Evolutionary conservation across 1,139 yeast genomes (phyloP), one percentile per base, ranked within the genome.

Genomic region (Nakaseomyces glabratus): DNA sequence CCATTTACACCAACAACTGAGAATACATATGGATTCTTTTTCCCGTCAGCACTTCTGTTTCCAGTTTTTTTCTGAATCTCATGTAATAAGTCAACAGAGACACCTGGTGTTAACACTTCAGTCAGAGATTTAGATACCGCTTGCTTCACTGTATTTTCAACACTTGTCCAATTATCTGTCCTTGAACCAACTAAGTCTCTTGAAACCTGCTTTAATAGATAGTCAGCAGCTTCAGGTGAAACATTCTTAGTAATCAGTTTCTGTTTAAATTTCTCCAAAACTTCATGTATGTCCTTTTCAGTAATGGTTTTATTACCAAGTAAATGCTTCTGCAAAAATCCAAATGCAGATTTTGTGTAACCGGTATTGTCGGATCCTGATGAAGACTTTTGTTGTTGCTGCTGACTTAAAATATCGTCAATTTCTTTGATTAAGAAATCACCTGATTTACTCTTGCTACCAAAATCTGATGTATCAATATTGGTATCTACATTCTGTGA

Each of bases 1-100:
- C 98, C 98, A 56, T 90, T 90, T 17, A 90, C 98, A 21, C 98
- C 98, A 20, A 90, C 98, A 13, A 90, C 93, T 0, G 97, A 86
- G 39, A 90, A 85, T 11, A 90, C 96, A 48, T 85, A 90, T 1
- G 98, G 97, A 22, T 70, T 61, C n/a, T 56, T 48, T 10, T 58
- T 54, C 14, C 53, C 53, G 8, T 48, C 48, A 3, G 43, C 19
- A n/a, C 54, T 54, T 23, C 31, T 43, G 8, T 35, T 36, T 10
- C 41, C 24, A 22, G 66, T 61, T 35, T 62, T 65, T 29, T 63
- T 61, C 52, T 82, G 82, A 38, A 90, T 82, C 49, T 86, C 95
- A 46, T 84, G 82, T 20, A 90, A 66, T 41, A 90, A 64, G 53
- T 90, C 95, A 1, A 90, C 76, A 1, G 96, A 85, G 1, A 93